Evolutionary conservation across 768 basidiomycete genomes (phyloP).

Genomic region (Scleroderma citrinum): DNA sequence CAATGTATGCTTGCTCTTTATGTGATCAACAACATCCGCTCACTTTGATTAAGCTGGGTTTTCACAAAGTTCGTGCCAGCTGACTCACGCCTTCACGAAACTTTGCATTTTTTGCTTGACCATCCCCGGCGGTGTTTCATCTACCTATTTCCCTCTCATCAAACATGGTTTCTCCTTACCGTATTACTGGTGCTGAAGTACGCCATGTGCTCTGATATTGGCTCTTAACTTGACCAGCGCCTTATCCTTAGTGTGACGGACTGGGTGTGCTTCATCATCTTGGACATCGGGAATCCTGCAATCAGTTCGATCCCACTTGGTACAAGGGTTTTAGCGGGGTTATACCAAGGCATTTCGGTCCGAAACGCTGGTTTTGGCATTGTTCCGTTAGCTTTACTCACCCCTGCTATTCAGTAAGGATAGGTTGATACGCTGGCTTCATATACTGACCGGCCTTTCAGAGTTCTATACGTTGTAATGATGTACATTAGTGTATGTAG

Average conservation of each 20-base stretch:
- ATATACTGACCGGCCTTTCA: slow-evolving; percentile 22
- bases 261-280: slow-evolving; percentile 84
- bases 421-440: neutral
- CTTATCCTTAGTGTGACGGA: slow-evolving; percentile 54
- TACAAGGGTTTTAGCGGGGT: slow-evolving; percentile 62
- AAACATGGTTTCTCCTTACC: slow-evolving; percentile 85
- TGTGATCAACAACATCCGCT: slow-evolving; percentile 1
- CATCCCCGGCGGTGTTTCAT: slow-evolving; percentile 92
- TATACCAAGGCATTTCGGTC: slow-evolving; percentile 77
- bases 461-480: slow-evolving; percentile 86
- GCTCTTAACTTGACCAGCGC: neutral
- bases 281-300: slow-evolving; percentile 76
- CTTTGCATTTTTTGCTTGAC: slow-evolving; percentile 86
- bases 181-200: slow-evolving; percentile 69
- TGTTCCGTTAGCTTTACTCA: slow-evolving; percentile 66
- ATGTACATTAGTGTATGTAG: slow-evolving; percentile 86
- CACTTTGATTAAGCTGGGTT: slow-evolving; percentile 54
- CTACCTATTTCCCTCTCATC: slow-evolving; percentile 87
- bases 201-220: slow-evolving; percentile 16
- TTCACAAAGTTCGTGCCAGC: slow-evolving; percentile 55
- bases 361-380: slow-evolving; percentile 84
- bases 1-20: slow-evolving; percentile 53
- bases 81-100: slow-evolving; percentile 63
- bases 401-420: slow-evolving; percentile 83
- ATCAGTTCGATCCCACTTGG: slow-evolving; percentile 67